Base-by-base conservation (phyloP, 2,329 filamentous ascomycete species). In the Paraphoma sp. region DNA sequence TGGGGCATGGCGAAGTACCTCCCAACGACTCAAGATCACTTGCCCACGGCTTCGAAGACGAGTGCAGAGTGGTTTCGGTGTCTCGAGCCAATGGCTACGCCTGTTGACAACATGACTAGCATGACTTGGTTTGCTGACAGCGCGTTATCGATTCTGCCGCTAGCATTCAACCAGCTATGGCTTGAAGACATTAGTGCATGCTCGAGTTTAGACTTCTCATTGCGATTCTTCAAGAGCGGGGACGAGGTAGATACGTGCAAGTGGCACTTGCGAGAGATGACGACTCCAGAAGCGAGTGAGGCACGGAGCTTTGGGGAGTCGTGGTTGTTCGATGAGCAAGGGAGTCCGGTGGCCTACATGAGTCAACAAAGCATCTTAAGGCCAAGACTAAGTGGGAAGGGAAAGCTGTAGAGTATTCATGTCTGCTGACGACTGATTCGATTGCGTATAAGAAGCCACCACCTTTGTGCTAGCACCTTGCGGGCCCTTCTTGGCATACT, bases 191-290 rank as follows among this genome's bases (percentile, higher is more conserved):
- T 73, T 0, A 75, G 61, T 6, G 80, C 81, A 2, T 82, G 78
- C 49, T 79, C 78, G 2, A 80, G 76, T 9, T 62, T 84, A n/a
- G 82, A 85, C 59, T 84, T 84, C 65, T 78, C 83, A 3, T 54
- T 85, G 53, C 71, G 82, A 0, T 23, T 60, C 82, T 6, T 80
- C 82, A 56, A 68, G 65, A 1, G 75, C 71, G 51, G 41, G 16
- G 53, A 49, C 0, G 72, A 76, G 0, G 17, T 83, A 42, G 72
- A 82, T 49, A 8, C 83, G 53, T 60, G 64, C 6, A 47, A 73
- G 18, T 85, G 82, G 81, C 72, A 78, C 63, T 51, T 84, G 38
- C 69, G 73, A 42, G 79, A 84, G 70, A 69, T 78, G 31, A 71
- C 56, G 45, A 80, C 78, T 0, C 65, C 69, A 9, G 70, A 70